A percentile compares a stretch with the other conserved stretches of the same genome.
phyloP scores from a whole-genome alignment of 2,329 filamentous ascomycete genomes.

The Fusarium sp. region DNA sequence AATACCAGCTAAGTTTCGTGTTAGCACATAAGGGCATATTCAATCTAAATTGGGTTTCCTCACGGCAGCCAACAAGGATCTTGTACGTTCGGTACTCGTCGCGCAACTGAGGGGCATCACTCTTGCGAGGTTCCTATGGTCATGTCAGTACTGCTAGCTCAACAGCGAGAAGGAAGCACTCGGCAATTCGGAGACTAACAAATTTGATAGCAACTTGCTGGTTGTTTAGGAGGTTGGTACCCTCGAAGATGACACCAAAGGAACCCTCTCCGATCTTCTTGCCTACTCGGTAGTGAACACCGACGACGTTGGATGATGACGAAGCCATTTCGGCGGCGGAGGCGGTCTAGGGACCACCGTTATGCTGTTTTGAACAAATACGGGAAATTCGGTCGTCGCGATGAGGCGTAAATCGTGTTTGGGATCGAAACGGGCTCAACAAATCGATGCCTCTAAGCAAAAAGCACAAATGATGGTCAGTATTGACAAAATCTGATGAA shows the following conservation, averaged over 20 bases:
- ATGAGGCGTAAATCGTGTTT: slow-evolving; percentile 18
- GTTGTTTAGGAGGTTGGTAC: slow-evolving; percentile 98
- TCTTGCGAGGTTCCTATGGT: slow-evolving; percentile 93
- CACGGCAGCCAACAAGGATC: slow-evolving; percentile 98
- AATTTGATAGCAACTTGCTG: slow-evolving; percentile 99
- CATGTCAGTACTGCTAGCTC: slow-evolving; percentile 10
- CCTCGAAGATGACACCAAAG: slow-evolving; percentile 98
- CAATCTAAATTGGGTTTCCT: slow-evolving; percentile 56
- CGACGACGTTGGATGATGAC: slow-evolving; percentile 95
- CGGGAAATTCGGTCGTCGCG: slow-evolving; percentile 21
- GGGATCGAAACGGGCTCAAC: slow-evolving; percentile 29
- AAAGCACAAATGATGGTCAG: slow-evolving; percentile 37
- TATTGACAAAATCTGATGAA: slow-evolving; percentile 28
- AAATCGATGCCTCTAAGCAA: slow-evolving; percentile 43
- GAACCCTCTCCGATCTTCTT: slow-evolving; percentile 99
- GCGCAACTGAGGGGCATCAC: slow-evolving; percentile 95
- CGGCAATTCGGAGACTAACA: slow-evolving; percentile 63
- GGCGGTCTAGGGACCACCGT: slow-evolving; percentile 46
- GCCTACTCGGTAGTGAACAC: slow-evolving; percentile 97
- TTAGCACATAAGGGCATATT: slow-evolving; percentile 51
- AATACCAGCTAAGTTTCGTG: slow-evolving; percentile 78
- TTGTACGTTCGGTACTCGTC: slow-evolving; percentile 99
- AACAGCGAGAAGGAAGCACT: neutral
- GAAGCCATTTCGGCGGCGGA: slow-evolving; percentile 74
- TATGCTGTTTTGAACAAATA: slow-evolving; percentile 27